Percentiles rank a stretch among this genome's conserved stretches.
These are phyloP conservation scores for Kuraishia hungarica DNA, from an alignment of 805 yeast genomes.

Conservation along the genomic window DNA sequence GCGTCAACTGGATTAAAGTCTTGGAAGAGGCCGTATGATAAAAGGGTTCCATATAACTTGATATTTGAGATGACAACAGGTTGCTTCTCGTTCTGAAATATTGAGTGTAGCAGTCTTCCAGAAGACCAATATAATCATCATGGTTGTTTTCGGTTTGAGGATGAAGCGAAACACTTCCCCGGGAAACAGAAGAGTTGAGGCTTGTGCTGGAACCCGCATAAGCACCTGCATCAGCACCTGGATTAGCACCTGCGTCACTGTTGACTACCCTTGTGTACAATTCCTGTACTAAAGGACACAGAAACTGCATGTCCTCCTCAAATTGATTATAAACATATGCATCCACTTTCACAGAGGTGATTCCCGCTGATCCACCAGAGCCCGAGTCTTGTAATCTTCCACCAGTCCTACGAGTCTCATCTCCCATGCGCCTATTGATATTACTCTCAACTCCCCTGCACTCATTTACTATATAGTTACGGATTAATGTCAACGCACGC, in stretches of 20 bases:
- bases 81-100: conserved; percentile 52
- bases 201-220: neutral
- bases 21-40: conserved; percentile 16
- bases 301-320: conserved; percentile 20
- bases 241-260: neutral
- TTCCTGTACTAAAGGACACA: conserved; percentile 15
- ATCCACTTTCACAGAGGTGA: conserved; percentile 38
- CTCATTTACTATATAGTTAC: conserved; percentile 51
- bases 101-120: conserved; percentile 53
- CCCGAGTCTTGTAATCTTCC: neutral
- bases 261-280: conserved; percentile 14
- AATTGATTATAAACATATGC: conserved; percentile 65
- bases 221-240: neutral
- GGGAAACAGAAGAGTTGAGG: too few species aligned
- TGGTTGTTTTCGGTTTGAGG: too few species aligned
- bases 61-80: conserved; percentile 33
- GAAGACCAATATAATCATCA: conserved; percentile 53
- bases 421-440: conserved; percentile 11
- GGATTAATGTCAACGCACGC: conserved; percentile 66
- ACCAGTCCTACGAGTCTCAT: conserved; percentile 11
- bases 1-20: conserved; percentile 51
- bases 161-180: too few species aligned
- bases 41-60: conserved; percentile 12
- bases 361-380: neutral
- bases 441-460: conserved; percentile 25